These are phyloP conservation scores for Vitis vinifera DNA, from an alignment of 164 flowering plant species.

Conservation along the genomic window ASM3070453v1 NC_081809.1:3610001-3610500, in stretches of 20 bases:
- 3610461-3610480: too few relatives aligned
- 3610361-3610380: too few relatives aligned
- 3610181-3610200: neutral
- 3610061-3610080: neutral
- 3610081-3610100: neutral
- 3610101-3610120: neutral
- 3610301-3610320: neutral
- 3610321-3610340: neutral
- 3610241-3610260: too few relatives aligned
- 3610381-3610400: neutral
- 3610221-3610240: too few relatives aligned
- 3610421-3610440: neutral
- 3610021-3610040: neutral
- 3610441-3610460: too few relatives aligned
- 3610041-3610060: conserved; percentile 1
- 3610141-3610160: neutral
- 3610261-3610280: too few relatives aligned
- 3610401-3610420: neutral
- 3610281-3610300: neutral
- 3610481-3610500: neutral
- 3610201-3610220: neutral
- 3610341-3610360: neutral
- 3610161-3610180: neutral
- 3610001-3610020: neutral
- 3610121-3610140: neutral